Evolutionary conservation across 2,329 filamentous ascomycete species (phyloP).

Genomic region (Colletotrichum paranaense): DNA sequence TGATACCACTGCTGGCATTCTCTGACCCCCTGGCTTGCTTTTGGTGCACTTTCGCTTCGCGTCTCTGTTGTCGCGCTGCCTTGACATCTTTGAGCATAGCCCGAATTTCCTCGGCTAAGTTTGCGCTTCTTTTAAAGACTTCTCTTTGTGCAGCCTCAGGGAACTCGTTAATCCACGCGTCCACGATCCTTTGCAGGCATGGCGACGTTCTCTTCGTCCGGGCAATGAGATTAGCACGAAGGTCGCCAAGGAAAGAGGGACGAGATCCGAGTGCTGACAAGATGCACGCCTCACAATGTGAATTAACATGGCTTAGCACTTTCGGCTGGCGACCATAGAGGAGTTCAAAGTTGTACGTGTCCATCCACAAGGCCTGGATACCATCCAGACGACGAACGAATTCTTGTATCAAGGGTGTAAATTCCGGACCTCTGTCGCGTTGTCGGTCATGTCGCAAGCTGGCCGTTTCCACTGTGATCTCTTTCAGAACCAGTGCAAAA

Average conservation of each 20-base stretch:
- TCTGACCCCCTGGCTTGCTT: neutral
- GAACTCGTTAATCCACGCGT: conserved; percentile 56
- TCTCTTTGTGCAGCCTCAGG: conserved; percentile 20
- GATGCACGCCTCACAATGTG: conserved; percentile 64
- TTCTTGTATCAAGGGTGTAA: conserved; percentile 6
- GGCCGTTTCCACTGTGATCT: conserved; percentile 50
- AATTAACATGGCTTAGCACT: conserved; percentile 42
- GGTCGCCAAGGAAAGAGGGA: conserved; percentile 53
- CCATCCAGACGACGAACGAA: conserved; percentile 46
- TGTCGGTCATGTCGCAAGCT: conserved; percentile 42
- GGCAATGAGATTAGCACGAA: conserved; percentile 56
- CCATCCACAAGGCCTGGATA: conserved; percentile 53
- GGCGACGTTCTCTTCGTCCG: conserved; percentile 47
- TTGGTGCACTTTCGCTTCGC: neutral
- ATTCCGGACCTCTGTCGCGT: neutral
- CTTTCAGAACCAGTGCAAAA: conserved; percentile 54
- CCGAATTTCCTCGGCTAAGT: conserved; percentile 20
- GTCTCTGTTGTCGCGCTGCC: conserved; percentile 29
- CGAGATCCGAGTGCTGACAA: conserved; percentile 60
- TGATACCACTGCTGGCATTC: neutral
- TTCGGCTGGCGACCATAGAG: conserved; percentile 46
- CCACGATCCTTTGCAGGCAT: conserved; percentile 52
- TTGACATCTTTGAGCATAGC: conserved; percentile 17
- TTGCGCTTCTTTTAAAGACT: conserved; percentile 15
- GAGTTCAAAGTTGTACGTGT: conserved; percentile 45